Evolutionary conservation across 2,329 filamentous ascomycete genomes (phyloP).

Genomic region (Chalaropsis thielavioides): DNA sequence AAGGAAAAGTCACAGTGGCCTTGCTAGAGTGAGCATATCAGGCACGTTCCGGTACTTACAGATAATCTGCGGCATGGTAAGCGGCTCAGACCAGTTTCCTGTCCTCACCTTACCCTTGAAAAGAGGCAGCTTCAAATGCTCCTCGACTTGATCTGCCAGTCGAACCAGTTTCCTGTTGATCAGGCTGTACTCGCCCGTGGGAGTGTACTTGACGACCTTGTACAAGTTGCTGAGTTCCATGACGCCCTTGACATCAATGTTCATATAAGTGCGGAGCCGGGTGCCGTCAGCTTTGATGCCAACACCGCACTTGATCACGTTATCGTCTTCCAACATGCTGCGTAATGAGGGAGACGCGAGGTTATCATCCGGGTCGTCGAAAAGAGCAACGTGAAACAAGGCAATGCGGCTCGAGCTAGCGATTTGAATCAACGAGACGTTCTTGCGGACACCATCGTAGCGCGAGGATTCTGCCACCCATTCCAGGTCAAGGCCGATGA

Average conservation of each 20-base stretch:
- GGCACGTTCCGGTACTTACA: conserved; percentile 38
- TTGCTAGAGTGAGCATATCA: background rate
- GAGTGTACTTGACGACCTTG: conserved; percentile 56
- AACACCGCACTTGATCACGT: conserved; percentile 63
- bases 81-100: conserved; percentile 55
- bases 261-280: conserved; percentile 51
- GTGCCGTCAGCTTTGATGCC: conserved; percentile 56
- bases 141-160: conserved; percentile 54
- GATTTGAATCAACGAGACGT: conserved; percentile 71
- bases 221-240: conserved; percentile 76
- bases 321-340: conserved; percentile 54
- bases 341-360: conserved; percentile 58
- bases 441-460: conserved; percentile 41
- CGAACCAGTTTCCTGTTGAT: conserved; percentile 54
- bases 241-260: conserved; percentile 48
- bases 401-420: conserved; percentile 63
- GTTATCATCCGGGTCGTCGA: conserved; percentile 32
- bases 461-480: conserved; percentile 48
- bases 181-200: conserved; percentile 30
- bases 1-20: background rate
- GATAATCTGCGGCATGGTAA: conserved; percentile 50
- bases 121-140: conserved; percentile 58
- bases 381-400: conserved; percentile 66
- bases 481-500: conserved; percentile 84
- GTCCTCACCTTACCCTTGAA: conserved; percentile 61